Base-by-base conservation (phyloP, 2,329 filamentous ascomycete genomes). In the Diaporthe eres region DNA sequence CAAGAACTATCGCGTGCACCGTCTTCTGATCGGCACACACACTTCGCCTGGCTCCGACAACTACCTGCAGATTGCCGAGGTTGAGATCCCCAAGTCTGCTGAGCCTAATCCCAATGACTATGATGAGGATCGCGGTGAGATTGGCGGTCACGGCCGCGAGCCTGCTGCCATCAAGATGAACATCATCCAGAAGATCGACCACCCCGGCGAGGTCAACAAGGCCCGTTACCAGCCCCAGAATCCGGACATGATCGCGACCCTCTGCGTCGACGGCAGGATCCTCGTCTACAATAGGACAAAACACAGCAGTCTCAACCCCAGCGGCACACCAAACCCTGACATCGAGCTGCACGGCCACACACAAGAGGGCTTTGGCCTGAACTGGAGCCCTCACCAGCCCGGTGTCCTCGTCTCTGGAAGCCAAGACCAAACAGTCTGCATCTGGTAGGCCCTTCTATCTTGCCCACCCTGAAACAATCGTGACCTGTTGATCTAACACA, bases 181-280 rank as follows among this genome's bases (percentile, higher is more conserved):
- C 78, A 94, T 99, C 81, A 93, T 97, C 71, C 97, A 99, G 85
- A 97, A 94, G 85, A 99, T 99, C 83, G 94, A 98, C 83, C 97
- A 99, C 83, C 95, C 96, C 22, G 94, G 95, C 78, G 97, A 99
- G 85, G 95, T 99, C 83, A 99, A 99, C 89, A 99, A 98, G 87
- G 97, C 97, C 22, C 93, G 97, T 79, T 98, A 98, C 83, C 96
- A 98, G 85, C 97, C 97, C 17, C 96, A 98, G 84, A 99, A 99
- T 82, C 95, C 96, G 7, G 95, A 99, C 81, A 92, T 99, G 75
- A 97, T 99, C 80, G 97, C 97, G 4, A 98, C 97, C 0, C 93
- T 98, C 85, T 95, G 95, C 78, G 92, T 95, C 10, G 94, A 98
- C 83, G 94, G 95, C 77, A 93, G 92, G 79, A 94, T 98, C 57